A percentile compares a stretch with the other conserved stretches of the same genome.
Conservation (phyloP, 176 grass and related monocot species). For the Zoysia japonica region DNA sequence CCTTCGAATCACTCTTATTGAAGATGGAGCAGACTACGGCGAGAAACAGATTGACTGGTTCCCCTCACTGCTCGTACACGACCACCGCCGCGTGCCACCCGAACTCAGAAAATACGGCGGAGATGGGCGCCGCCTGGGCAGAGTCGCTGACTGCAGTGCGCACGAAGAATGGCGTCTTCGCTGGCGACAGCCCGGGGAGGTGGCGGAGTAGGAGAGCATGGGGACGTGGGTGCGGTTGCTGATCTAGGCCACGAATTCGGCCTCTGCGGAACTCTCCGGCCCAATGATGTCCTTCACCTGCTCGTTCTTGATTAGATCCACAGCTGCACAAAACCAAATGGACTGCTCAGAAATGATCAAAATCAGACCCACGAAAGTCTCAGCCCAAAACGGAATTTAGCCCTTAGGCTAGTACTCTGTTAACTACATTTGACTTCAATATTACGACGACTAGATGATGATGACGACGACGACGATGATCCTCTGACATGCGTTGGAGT, state of each 20-base stretch:
- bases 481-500: no score
- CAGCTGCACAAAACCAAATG: conserved; percentile 32
- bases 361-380: background rate
- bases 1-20: conserved; percentile 24
- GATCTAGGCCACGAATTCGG: conserved; percentile 53
- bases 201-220: conserved; percentile 65
- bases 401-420: background rate
- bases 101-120: conserved; percentile 46
- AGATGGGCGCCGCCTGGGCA: conserved; percentile 53
- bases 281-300: conserved; percentile 68
- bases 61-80: conserved; percentile 50
- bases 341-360: background rate
- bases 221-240: conserved; percentile 59
- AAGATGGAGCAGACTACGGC: conserved; percentile 15
- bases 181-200: conserved; percentile 45
- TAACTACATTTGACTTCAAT: background rate
- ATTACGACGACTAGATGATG: background rate
- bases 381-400: background rate
- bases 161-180: conserved; percentile 63
- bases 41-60: background rate
- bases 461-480: no score
- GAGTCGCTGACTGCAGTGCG: conserved; percentile 60
- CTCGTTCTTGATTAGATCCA: conserved; percentile 62
- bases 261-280: conserved; percentile 31
- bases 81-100: conserved; percentile 43